phyloP scores from a whole-genome alignment of 768 basidiomycete species.

The Lactarius sp. region DNA sequence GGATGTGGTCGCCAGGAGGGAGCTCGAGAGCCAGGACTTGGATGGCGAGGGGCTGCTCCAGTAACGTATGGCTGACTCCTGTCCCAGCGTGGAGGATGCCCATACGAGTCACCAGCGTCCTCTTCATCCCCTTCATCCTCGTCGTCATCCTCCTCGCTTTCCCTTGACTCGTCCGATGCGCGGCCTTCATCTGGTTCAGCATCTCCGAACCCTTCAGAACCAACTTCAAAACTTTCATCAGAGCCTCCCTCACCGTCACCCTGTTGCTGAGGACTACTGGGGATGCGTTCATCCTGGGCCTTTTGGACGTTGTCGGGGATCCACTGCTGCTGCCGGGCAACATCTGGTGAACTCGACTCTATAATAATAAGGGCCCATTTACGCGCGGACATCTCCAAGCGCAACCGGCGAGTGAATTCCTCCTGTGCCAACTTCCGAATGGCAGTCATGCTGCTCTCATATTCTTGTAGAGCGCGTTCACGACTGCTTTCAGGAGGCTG shows the following conservation, averaged over 20 bases:
- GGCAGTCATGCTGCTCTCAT: too few relatives aligned
- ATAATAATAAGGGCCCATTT: too few relatives aligned
- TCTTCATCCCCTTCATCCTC: slow-evolving; percentile 7
- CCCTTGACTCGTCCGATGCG: neutral
- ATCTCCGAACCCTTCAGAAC: neutral
- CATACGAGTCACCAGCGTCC: too few relatives aligned
- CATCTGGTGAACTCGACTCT: slow-evolving; percentile 20
- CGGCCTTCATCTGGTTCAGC: neutral
- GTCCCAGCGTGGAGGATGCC: too few relatives aligned
- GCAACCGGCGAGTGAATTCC: too few relatives aligned
- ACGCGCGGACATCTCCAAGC: too few relatives aligned
- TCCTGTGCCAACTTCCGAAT: too few relatives aligned
- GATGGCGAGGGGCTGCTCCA: neutral
- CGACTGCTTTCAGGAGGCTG: too few relatives aligned
- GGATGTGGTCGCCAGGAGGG: neutral
- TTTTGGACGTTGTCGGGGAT: too few relatives aligned
- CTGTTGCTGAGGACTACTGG: slow-evolving; percentile 1
- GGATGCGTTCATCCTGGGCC: neutral
- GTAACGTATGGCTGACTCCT: too few relatives aligned
- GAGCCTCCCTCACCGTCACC: slow-evolving; percentile 1
- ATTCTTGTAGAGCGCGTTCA: too few relatives aligned
- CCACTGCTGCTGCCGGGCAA: slow-evolving; percentile 6
- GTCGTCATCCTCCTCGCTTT: slow-evolving; percentile 7
- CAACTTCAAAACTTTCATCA: neutral
- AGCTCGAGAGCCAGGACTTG: slow-evolving; percentile 10